Conservation (phyloP, 139 green algal genomes). For the Bryopsis sp. region DNA sequence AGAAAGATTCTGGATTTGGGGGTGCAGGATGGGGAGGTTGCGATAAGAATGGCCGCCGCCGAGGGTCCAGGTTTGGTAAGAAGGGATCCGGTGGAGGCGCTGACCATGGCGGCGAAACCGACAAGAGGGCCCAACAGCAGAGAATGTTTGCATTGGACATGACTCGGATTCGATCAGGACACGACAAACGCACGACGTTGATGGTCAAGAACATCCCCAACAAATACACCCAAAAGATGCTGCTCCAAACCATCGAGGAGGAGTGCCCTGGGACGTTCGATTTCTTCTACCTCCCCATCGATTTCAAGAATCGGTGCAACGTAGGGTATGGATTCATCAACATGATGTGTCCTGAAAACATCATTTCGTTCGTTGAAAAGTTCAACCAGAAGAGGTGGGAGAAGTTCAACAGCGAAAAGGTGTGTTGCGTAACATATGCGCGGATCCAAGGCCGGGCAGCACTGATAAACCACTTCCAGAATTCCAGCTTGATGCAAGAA, state of each 20-base stretch:
- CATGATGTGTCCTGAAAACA: constrained; percentile 66
- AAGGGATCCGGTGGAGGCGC: background rate
- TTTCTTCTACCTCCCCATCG: constrained; percentile 87
- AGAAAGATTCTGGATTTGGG: background rate
- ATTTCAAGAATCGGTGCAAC: constrained; percentile 99
- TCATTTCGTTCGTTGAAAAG: constrained; percentile 70
- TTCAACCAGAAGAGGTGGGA: constrained; percentile 93
- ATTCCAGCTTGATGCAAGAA: constrained; percentile 94
- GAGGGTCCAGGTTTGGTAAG: background rate
- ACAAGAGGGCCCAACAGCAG: constrained; percentile 66
- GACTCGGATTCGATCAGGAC: constrained; percentile 46
- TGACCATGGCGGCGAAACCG: constrained; percentile 56
- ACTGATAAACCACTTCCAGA: constrained; percentile 93
- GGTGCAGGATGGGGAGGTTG: background rate
- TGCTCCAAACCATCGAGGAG: constrained; percentile 86
- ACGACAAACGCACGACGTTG: constrained; percentile 89
- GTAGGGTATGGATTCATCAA: constrained; percentile 99
- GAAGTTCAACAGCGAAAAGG: constrained; percentile 95
- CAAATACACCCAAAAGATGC: constrained; percentile 99
- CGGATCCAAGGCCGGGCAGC: constrained; percentile 83
- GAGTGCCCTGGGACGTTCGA: constrained; percentile 77
- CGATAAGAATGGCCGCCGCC: background rate
- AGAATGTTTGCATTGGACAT: constrained; percentile 78
- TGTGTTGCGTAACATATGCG: constrained; percentile 88
- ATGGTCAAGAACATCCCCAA: constrained; percentile 99